Evolutionary conservation across 1,284 basidiomycete genomes (phyloP).

Genomic region (Xerocomus nothofagi): DNA sequence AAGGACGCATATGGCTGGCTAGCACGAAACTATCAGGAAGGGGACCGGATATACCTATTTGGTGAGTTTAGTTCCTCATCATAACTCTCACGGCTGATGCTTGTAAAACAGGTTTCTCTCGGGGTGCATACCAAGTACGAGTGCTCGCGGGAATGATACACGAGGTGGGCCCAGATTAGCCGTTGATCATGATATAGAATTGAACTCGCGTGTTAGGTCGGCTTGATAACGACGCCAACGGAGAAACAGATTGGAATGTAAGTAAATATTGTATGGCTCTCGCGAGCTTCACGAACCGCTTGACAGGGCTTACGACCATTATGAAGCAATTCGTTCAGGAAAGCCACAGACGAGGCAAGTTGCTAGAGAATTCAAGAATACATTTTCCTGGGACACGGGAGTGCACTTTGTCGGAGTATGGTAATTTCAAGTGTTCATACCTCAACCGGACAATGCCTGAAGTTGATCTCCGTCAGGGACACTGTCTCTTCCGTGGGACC

Average conservation of each 20-base stretch:
- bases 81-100: neutral
- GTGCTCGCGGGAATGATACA: conserved; percentile 44
- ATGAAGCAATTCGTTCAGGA: conserved; percentile 21
- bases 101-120: conserved; percentile 40
- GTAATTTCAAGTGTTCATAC: conserved; percentile 19
- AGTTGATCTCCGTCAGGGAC: conserved; percentile 36
- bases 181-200: neutral
- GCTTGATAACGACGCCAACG: conserved; percentile 24
- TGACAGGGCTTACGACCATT: conserved; percentile 42
- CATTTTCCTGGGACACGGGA: conserved; percentile 36
- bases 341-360: conserved; percentile 18
- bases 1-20: conserved; percentile 44
- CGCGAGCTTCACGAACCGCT: neutral
- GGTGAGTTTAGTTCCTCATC: conserved; percentile 25
- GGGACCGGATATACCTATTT: conserved; percentile 45
- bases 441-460: neutral
- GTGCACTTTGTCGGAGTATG: conserved; percentile 45
- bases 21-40: conserved; percentile 36
- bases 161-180: conserved; percentile 25
- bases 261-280: neutral
- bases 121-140: conserved; percentile 48
- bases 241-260: conserved; percentile 30
- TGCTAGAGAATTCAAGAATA: conserved; percentile 36
- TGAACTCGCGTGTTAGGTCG: conserved; percentile 17
- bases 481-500: conserved; percentile 42